Percentiles rank a stretch among this genome's conserved stretches.
Evolutionary conservation across 495 filamentous ascomycete species (phyloP).

Genomic region (Glonium stellatum): DNA sequence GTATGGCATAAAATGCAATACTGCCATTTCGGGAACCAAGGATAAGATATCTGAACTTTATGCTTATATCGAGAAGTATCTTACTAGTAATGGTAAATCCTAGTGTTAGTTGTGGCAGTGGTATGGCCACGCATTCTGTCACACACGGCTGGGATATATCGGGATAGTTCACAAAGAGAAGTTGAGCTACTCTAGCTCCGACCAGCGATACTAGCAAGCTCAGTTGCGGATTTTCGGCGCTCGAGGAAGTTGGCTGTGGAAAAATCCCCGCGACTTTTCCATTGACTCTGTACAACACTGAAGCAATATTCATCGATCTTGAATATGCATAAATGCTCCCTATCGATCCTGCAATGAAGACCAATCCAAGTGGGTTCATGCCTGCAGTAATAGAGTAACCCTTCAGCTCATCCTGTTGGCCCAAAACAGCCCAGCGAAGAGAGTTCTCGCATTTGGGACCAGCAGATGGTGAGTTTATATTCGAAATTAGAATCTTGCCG

Average conservation of each 20-base stretch:
- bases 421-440: neutral
- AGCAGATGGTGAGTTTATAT: neutral
- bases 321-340: constrained; percentile 20
- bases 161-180: constrained; percentile 10
- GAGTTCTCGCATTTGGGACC: neutral
- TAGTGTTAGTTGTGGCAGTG: constrained; percentile 7
- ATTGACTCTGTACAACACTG: constrained; percentile 6
- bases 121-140: constrained; percentile 2
- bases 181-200: constrained; percentile 18
- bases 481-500: constrained; percentile 14
- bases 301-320: neutral
- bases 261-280: constrained; percentile 52
- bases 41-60: constrained; percentile 44
- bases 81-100: constrained; percentile 39
- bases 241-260: neutral
- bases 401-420: neutral
- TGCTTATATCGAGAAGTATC: constrained; percentile 29
- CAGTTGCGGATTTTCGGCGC: constrained; percentile 5
- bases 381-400: constrained; percentile 22
- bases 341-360: constrained; percentile 20
- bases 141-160: neutral
- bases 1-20: constrained; percentile 46
- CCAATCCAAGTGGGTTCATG: constrained; percentile 2
- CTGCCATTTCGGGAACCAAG: constrained; percentile 63
- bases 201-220: constrained; percentile 15